Evolutionary conservation across 108 stramenopile genomes (phyloP).

Genomic region (Cyclotella cryptica): DNA sequence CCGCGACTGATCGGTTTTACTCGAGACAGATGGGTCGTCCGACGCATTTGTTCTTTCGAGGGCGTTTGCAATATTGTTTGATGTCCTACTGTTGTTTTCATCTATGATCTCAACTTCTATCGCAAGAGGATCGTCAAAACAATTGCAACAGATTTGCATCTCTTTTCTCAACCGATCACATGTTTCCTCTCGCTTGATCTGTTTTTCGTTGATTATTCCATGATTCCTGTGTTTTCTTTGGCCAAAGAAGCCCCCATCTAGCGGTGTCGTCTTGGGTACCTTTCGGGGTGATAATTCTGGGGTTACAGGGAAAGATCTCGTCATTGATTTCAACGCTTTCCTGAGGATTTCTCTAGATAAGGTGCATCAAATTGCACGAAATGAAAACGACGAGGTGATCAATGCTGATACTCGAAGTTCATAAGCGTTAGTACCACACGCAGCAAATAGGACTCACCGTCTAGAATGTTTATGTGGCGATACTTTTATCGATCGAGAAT

Average conservation of each 20-base stretch:
- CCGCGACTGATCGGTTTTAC: background rate
- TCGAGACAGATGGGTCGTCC: background rate
- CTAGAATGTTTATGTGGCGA: background rate
- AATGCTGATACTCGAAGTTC: background rate
- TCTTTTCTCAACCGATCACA: background rate
- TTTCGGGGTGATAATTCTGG: background rate
- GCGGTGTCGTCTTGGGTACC: constrained; percentile 12
- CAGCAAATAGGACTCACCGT: background rate
- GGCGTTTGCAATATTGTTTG: background rate
- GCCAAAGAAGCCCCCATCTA: constrained; percentile 33
- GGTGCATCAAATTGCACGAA: background rate
- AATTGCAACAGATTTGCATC: background rate
- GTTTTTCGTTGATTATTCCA: constrained; percentile 11
- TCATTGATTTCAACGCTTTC: constrained; percentile 23
- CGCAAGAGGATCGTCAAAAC: background rate
- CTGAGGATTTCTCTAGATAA: background rate
- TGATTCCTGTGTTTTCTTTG: constrained; percentile 25
- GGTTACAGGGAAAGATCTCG: constrained; percentile 6
- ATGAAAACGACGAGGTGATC: background rate
- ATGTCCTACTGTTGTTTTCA: background rate
- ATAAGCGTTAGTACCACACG: background rate
- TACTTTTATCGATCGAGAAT: too few species aligned
- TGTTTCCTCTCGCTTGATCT: constrained; percentile 21
- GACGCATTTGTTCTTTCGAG: background rate
- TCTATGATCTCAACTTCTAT: background rate